Conservation (phyloP, 805 yeast species). For the Tetrapisispora phaffii region DNA sequence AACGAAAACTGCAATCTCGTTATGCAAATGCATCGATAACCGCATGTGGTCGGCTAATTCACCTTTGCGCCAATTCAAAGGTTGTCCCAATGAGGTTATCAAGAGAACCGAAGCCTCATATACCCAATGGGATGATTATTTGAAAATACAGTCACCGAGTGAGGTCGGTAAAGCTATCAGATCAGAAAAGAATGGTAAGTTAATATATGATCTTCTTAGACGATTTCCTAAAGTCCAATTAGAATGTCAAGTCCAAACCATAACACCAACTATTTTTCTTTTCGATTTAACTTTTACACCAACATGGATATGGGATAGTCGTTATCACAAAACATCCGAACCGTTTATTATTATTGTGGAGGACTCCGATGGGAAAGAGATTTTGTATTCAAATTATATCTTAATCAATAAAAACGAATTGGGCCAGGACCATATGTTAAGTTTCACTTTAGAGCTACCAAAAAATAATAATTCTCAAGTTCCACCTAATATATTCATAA, state of each 20-base stretch:
- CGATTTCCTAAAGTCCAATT: slow-evolving; percentile 65
- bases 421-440: slow-evolving; percentile 47
- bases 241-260: slow-evolving; percentile 60
- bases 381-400: slow-evolving; percentile 51
- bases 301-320: slow-evolving; percentile 67
- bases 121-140: slow-evolving; percentile 71
- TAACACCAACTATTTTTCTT: slow-evolving; percentile 57
- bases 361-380: slow-evolving; percentile 71
- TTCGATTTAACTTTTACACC: slow-evolving; percentile 62
- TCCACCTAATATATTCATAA: slow-evolving; percentile 69
- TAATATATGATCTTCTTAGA: slow-evolving; percentile 47
- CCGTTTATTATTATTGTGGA: slow-evolving; percentile 64
- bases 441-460: slow-evolving; percentile 44
- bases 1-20: slow-evolving; percentile 45
- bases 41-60: slow-evolving; percentile 79
- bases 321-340: slow-evolving; percentile 55
- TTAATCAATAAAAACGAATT: slow-evolving; percentile 41
- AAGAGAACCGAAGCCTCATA: slow-evolving; percentile 68
- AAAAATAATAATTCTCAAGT: slow-evolving; percentile 17
- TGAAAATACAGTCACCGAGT: slow-evolving; percentile 53
- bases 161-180: slow-evolving; percentile 77
- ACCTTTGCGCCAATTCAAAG: slow-evolving; percentile 74
- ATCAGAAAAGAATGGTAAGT: slow-evolving; percentile 54
- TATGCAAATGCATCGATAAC: slow-evolving; percentile 72
- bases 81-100: slow-evolving; percentile 63